Evolutionary conservation across 2,329 filamentous ascomycete genomes (phyloP).

Genomic region (Penicillium sp.): DNA sequence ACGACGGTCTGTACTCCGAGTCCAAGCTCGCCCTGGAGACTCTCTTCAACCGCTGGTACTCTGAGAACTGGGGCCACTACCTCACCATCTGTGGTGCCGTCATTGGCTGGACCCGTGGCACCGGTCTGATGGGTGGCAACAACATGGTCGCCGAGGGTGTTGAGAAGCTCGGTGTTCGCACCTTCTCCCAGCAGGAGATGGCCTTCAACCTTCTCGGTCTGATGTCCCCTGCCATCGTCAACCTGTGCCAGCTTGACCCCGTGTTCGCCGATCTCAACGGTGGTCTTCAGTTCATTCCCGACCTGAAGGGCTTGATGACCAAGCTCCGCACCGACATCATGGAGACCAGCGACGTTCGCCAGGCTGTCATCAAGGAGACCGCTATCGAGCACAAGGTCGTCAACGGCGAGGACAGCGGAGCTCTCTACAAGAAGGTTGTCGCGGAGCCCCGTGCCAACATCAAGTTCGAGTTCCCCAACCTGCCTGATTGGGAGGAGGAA

Average conservation of each 20-base stretch:
- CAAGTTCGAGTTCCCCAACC: conserved; percentile 90
- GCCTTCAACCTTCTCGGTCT: conserved; percentile 96
- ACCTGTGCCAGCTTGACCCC: conserved; percentile 92
- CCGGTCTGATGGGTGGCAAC: conserved; percentile 96
- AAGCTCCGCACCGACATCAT: conserved; percentile 91
- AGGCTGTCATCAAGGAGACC: conserved; percentile 92
- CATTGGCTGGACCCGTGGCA: conserved; percentile 98
- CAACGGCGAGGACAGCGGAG: conserved; percentile 90
- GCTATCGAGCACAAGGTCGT: conserved; percentile 96
- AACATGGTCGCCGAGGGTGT: conserved; percentile 97
- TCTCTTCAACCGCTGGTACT: conserved; percentile 97
- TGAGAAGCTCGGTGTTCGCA: conserved; percentile 93
- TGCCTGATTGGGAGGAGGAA: conserved; percentile 90
- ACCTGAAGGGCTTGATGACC: conserved; percentile 92
- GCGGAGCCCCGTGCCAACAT: conserved; percentile 95
- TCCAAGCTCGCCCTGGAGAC: conserved; percentile 97
- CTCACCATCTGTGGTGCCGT: conserved; percentile 97
- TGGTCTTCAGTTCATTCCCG: conserved; percentile 94
- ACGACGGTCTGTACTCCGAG: conserved; percentile 96
- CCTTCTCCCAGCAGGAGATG: conserved; percentile 99
- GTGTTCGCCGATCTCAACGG: conserved; percentile 98
- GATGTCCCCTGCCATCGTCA: conserved; percentile 91
- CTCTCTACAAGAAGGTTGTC: conserved; percentile 90
- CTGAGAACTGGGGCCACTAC: conserved; percentile 95
- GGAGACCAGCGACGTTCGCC: conserved; percentile 90